Percentiles rank a stretch among this genome's conserved stretches.
These are phyloP conservation scores for Debaryomyces subglobosus DNA, from an alignment of 1,139 yeast species.

Conservation along the genomic window DNA sequence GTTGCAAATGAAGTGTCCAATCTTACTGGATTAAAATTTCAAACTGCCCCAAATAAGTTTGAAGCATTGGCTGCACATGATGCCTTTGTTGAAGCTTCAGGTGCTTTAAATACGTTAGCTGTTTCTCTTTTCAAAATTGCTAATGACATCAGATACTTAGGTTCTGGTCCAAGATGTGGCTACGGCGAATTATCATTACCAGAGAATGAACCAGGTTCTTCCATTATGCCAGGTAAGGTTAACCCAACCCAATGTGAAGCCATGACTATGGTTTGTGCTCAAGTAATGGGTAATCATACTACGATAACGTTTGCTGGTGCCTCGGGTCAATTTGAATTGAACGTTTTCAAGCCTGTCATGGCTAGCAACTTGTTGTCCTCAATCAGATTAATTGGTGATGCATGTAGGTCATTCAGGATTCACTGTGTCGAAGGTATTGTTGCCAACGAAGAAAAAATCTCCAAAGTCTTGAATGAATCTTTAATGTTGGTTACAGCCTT, in stretches of 20 bases:
- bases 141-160: constrained; percentile 90
- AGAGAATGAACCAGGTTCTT: constrained; percentile 95
- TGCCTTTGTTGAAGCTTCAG: constrained; percentile 91
- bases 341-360: constrained; percentile 93
- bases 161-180: constrained; percentile 97
- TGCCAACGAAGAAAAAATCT: constrained; percentile 82
- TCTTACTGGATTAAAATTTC: constrained; percentile 78
- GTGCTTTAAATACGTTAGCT: constrained; percentile 90
- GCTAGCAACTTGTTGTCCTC: constrained; percentile 82
- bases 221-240: constrained; percentile 97
- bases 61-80: constrained; percentile 97
- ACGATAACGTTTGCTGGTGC: constrained; percentile 94
- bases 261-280: constrained; percentile 90
- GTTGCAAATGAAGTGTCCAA: constrained; percentile 74
- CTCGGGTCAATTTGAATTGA: constrained; percentile 92
- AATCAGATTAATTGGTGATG: constrained; percentile 80
- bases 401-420: constrained; percentile 76
- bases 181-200: constrained; percentile 90
- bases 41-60: constrained; percentile 93
- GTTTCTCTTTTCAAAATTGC: constrained; percentile 89
- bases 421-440: constrained; percentile 88
- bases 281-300: constrained; percentile 91
- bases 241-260: constrained; percentile 98
- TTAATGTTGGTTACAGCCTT: constrained; percentile 94
- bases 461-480: constrained; percentile 81